Conservation (phyloP, 371 early-diverging fungal species). For the Catenaria anguillulae region DNA sequence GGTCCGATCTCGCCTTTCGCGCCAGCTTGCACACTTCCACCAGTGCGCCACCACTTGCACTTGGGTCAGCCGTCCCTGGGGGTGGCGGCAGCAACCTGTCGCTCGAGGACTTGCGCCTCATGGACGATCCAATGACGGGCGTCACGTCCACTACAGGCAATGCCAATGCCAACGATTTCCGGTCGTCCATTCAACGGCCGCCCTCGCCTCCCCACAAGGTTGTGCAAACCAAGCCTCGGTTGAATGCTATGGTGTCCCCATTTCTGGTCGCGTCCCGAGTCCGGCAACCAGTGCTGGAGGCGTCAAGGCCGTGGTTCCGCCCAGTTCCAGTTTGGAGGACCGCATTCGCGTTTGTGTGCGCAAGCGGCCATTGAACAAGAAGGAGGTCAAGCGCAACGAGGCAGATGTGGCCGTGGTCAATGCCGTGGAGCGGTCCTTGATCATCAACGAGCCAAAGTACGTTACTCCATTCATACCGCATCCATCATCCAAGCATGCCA, state of each 20-base stretch:
- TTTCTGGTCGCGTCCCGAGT: neutral
- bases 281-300: neutral
- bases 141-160: no score
- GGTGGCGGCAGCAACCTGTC: neutral
- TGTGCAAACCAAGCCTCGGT: neutral
- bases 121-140: neutral
- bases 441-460: constrained; percentile 79
- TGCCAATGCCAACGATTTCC: neutral
- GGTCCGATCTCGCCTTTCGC: no score
- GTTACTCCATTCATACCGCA: constrained; percentile 10
- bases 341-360: constrained; percentile 92
- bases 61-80: no score
- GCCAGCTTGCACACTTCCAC: no score
- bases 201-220: neutral
- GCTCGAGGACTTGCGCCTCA: neutral
- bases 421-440: constrained; percentile 45
- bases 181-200: neutral
- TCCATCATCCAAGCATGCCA: neutral
- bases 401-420: constrained; percentile 57
- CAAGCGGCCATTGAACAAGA: constrained; percentile 79
- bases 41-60: no score
- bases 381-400: constrained; percentile 57
- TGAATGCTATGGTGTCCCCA: constrained; percentile 32
- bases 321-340: constrained; percentile 36
- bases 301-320: neutral